Evolutionary conservation across 1,139 yeast genomes (phyloP), one percentile per base, ranked within the genome.

Genomic region (Tardiomyces blankii): DNA sequence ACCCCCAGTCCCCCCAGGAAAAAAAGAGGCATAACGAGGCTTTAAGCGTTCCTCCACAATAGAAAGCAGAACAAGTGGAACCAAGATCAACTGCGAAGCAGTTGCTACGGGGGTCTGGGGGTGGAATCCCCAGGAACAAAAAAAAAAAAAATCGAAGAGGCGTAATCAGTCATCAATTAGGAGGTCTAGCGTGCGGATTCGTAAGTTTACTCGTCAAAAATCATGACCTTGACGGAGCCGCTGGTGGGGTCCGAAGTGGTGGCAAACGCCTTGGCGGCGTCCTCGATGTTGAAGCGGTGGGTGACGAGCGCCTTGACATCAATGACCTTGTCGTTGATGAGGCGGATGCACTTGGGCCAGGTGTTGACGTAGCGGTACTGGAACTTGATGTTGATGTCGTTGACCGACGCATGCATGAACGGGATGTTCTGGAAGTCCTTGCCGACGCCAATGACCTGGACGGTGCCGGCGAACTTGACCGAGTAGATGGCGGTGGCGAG

Each of bases 261-360:
- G 49, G 81, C 82, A 64, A 86, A 89, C 2, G 96, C 96, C 56
- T 80, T 75, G 50, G 77, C 75, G 25, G 95, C 91, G 46, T 88
- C 83, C 43, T 76, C 74, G 58, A 86, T 84, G 46, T 72, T 64
- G 70, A 76, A 86, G 56, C 83, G 74, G 64, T 87, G 91, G 12
- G 96, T 85, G 56, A 89, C 80, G 54, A 89, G 72, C 43, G 75
- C 70, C 49, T 75, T 79, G 48, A 78, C 82, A 49, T 82, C 76
- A 46, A 80, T 70, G 54, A 68, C 72, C 48, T 80, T 80, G 48
- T 75, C 70, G 40, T 74, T 70, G 48, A 85, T 67, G 54, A 85
- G 70, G 35, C 75, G 74, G 41, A 84, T 85, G 2, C 88, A 77
- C 39, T 79, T 77, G 53, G 74, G 74, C 70, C 84, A 85, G 61